phyloP scores from a whole-genome alignment of 1,139 yeast species.

The Candida tropicalis region DNA sequence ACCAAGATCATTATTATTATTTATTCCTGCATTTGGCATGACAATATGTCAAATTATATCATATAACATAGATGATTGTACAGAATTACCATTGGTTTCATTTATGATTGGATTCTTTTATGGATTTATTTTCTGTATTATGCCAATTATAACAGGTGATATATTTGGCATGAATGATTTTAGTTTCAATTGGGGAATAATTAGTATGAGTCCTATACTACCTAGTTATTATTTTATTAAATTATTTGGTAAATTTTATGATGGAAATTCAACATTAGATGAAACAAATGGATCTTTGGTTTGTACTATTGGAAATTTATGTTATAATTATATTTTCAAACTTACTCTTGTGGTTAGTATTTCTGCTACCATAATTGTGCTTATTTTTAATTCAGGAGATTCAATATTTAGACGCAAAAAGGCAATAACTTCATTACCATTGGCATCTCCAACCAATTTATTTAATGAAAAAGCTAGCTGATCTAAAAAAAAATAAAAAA shows the following conservation, averaged over 20 bases:
- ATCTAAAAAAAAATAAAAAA: no score
- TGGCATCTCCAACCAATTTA: slow-evolving; percentile 8
- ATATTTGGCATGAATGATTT: slow-evolving; percentile 56
- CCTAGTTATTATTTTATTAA: slow-evolving; percentile 54
- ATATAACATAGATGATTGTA: slow-evolving; percentile 26
- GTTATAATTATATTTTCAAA: slow-evolving; percentile 46
- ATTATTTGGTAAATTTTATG: slow-evolving; percentile 55
- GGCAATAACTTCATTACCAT: slow-evolving; percentile 11
- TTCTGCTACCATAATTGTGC: slow-evolving; percentile 24
- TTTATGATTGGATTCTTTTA: slow-evolving; percentile 55
- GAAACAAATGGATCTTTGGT: slow-evolving; percentile 16
- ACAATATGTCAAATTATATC: slow-evolving; percentile 47
- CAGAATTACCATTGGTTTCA: slow-evolving; percentile 40
- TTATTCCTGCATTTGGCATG: slow-evolving; percentile 48
- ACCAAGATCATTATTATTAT: slow-evolving; percentile 49
- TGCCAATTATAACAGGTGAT: slow-evolving; percentile 62
- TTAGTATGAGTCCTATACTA: slow-evolving; percentile 54
- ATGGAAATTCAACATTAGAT: slow-evolving; percentile 33
- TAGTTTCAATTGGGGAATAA: slow-evolving; percentile 61
- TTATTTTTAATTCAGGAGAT: slow-evolving; percentile 28
- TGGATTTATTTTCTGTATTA: slow-evolving; percentile 58
- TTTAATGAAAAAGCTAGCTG: slow-evolving; percentile 10
- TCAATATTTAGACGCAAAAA: slow-evolving; percentile 4
- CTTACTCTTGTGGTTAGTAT: slow-evolving; percentile 35
- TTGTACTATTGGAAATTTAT: slow-evolving; percentile 43